Percentiles rank a stretch among this genome's conserved stretches.
phyloP scores from a whole-genome alignment of 139 green algal species.

The Eudorina sp. region DNA sequence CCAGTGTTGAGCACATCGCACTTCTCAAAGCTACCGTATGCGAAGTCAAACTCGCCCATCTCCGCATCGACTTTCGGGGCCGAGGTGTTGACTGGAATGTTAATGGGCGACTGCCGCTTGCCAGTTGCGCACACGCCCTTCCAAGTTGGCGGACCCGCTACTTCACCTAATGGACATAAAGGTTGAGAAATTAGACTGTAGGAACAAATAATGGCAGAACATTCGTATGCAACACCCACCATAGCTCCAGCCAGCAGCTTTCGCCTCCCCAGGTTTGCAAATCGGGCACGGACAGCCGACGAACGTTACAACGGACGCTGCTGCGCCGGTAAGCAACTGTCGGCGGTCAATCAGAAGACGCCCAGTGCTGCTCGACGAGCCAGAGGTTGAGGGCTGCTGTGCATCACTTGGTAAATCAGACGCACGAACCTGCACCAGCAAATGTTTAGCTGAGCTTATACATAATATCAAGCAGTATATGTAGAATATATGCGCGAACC shows the following conservation, averaged over 20 bases:
- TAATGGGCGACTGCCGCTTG: slow-evolving; percentile 65
- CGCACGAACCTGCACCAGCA: slow-evolving; percentile 2
- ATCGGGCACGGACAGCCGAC: slow-evolving; percentile 36
- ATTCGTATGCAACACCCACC: slow-evolving; percentile 21
- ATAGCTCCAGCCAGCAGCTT: slow-evolving; percentile 40
- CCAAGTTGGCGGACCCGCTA: slow-evolving; percentile 52
- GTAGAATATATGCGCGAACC: neutral
- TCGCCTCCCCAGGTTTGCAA: slow-evolving; percentile 40
- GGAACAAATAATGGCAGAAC: neutral
- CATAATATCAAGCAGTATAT: too few relatives aligned
- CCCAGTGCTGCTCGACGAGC: neutral
- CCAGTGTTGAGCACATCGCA: slow-evolving; percentile 76
- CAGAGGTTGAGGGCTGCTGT: neutral
- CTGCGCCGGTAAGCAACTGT: slow-evolving; percentile 26
- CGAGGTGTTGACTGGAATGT: slow-evolving; percentile 55
- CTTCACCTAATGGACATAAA: slow-evolving; percentile 24
- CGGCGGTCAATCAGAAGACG: slow-evolving; percentile 38
- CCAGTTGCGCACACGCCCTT: slow-evolving; percentile 57
- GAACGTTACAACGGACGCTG: slow-evolving; percentile 25
- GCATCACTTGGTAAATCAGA: neutral
- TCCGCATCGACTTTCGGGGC: slow-evolving; percentile 43
- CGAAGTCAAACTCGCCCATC: slow-evolving; percentile 61
- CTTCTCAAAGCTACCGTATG: slow-evolving; percentile 58
- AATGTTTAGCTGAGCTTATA: too few relatives aligned
- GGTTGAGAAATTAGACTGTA: neutral